A percentile compares a stretch with the other conserved stretches of the same genome.
These are phyloP conservation scores for Plenodomus tracheiphilus DNA, from an alignment of 2,329 filamentous ascomycete species.

Conservation along the genomic window DNA sequence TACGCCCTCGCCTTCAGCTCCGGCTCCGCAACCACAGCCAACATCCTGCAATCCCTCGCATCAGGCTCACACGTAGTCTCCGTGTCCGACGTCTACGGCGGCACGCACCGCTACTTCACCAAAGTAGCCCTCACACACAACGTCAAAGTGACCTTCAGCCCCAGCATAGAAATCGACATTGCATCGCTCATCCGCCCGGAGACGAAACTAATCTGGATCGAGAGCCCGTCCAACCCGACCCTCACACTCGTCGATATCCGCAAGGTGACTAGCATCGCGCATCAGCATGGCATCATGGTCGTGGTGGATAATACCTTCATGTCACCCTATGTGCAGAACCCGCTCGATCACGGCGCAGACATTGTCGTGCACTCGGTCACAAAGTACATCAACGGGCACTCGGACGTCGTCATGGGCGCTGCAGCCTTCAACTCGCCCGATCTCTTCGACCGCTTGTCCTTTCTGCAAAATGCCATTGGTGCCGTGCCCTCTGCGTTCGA, in stretches of 20 bases:
- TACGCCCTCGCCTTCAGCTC: slow-evolving; percentile 94
- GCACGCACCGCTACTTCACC: slow-evolving; percentile 98
- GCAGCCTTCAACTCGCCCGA: slow-evolving; percentile 90
- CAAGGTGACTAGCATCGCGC: slow-evolving; percentile 79
- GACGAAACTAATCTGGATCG: slow-evolving; percentile 97
- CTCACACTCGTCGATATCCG: slow-evolving; percentile 90
- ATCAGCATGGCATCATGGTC: slow-evolving; percentile 85
- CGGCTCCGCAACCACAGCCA: slow-evolving; percentile 90
- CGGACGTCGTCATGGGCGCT: slow-evolving; percentile 95
- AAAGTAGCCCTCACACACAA: slow-evolving; percentile 94
- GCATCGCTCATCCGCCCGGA: slow-evolving; percentile 80
- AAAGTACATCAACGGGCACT: slow-evolving; percentile 98
- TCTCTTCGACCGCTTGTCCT: slow-evolving; percentile 75
- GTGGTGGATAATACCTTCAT: slow-evolving; percentile 99
- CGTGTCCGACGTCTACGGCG: slow-evolving; percentile 96
- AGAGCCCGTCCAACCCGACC: slow-evolving; percentile 93
- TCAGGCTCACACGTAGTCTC: slow-evolving; percentile 92
- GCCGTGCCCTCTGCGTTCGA: slow-evolving; percentile 94
- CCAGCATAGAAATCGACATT: slow-evolving; percentile 87
- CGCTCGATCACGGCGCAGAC: slow-evolving; percentile 91
- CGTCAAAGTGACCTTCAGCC: slow-evolving; percentile 91
- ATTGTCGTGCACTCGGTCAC: slow-evolving; percentile 97
- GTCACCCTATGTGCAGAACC: slow-evolving; percentile 95
- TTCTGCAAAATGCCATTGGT: slow-evolving; percentile 96
- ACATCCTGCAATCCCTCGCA: slow-evolving; percentile 88